Evolutionary conservation across 306 rosid genomes (phyloP), one percentile per base, ranked within the genome.

Genomic region (Sicyos baderoa): DNA sequence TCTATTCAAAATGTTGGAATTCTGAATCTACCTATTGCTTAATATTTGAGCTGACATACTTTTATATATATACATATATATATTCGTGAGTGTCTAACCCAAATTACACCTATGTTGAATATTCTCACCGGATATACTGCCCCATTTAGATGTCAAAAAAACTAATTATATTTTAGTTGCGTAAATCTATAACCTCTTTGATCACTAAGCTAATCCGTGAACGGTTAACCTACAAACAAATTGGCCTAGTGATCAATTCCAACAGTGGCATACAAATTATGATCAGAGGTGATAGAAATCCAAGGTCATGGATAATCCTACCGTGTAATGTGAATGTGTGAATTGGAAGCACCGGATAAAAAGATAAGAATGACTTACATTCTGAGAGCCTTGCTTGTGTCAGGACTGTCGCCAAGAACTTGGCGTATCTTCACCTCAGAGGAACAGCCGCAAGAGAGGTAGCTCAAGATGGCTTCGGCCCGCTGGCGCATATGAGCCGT

Each of bases 341-440:
- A 65, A 65, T 21, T 65, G 54, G 35, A 65, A 44, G 71, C 35
- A 44, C 13, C 11, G 13, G 35, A 40, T 56, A 40, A 25, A 25
- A 25, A 40, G 72, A 5, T 76, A 53, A 63, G 54, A 68, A 45
- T 37, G 71, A 9, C 63, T 82, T 79, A 93, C 99, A 86, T 85
- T 90, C 99, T 78, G 32, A 93, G 94, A 63, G 99, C 97, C 79
- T 90, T 93, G 90, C 99, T 93, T 16, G 97, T 90, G 80, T 93
- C 97, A n/a, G 96, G 99, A 69, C 85, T 86, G 78, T 93, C 97
- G 37, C 97, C 99, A 47, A 90, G 84, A 58, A 77, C 63, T 79
- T 85, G 84, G 52, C 97, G 99, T 14, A 93, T 93, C 78, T 58
- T 84, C 70, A 84, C 73, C 75, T 93, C 98, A 11, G 99, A 88